phyloP scores from a whole-genome alignment of 495 filamentous ascomycete genomes.

The Lasiosphaeriaceae sp. region DNA sequence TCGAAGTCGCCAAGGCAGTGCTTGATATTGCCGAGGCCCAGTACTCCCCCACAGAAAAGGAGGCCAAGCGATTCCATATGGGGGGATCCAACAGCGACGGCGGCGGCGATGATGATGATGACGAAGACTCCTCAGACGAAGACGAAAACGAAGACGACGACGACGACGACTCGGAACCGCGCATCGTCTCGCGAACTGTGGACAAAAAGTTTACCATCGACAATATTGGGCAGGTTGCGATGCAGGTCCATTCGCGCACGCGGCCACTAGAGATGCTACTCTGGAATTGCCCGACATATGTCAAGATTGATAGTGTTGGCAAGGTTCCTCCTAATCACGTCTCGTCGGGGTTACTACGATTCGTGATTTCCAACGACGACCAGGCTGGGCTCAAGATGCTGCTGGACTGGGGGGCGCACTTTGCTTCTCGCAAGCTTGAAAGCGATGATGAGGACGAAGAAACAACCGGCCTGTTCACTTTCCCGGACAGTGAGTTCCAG shows the following conservation, averaged over 20 bases:
- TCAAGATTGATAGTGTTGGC: slow-evolving; percentile 11
- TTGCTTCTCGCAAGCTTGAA: slow-evolving; percentile 17
- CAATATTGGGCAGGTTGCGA: slow-evolving; percentile 60
- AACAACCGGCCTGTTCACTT: slow-evolving; percentile 25
- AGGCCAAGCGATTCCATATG: slow-evolving; percentile 47
- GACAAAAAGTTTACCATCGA: slow-evolving; percentile 66
- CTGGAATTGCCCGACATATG: slow-evolving; percentile 20
- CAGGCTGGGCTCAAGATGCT: slow-evolving; percentile 33
- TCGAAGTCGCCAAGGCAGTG: slow-evolving; percentile 56
- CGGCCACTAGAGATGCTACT: slow-evolving; percentile 46
- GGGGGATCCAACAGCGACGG: slow-evolving; percentile 18
- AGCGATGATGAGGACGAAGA: slow-evolving; percentile 20
- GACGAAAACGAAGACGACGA: slow-evolving; percentile 25
- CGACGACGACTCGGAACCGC: slow-evolving; percentile 30
- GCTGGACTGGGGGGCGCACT: slow-evolving; percentile 30
- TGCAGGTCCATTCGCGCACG: slow-evolving; percentile 56
- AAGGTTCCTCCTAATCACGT: background rate
- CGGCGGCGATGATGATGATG: background rate
- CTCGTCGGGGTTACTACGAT: slow-evolving; percentile 12
- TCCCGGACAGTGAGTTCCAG: slow-evolving; percentile 29
- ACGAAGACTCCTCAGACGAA: slow-evolving; percentile 9
- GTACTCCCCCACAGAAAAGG: slow-evolving; percentile 49
- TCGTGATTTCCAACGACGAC: slow-evolving; percentile 35
- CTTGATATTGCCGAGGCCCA: slow-evolving; percentile 64
- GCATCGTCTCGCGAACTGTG: slow-evolving; percentile 46